Percentiles rank a stretch among this genome's conserved stretches.
Conservation (phyloP, 305 asterid genomes). For the Salvia sclarea region DNA sequence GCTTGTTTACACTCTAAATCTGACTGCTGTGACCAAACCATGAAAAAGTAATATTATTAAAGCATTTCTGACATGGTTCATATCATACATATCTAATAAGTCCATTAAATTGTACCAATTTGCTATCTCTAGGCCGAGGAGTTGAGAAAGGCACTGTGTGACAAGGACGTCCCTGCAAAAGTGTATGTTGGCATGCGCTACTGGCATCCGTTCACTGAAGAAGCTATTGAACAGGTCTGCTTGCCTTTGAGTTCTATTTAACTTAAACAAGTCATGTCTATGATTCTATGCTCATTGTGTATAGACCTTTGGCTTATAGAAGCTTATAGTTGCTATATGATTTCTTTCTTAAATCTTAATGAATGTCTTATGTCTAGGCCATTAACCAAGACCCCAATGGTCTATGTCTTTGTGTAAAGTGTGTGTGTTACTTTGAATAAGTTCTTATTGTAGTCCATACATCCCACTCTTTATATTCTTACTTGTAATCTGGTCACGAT, state of each 20-base stretch:
- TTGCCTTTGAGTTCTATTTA: slow-evolving; percentile 10
- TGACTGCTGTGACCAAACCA: slow-evolving; percentile 18
- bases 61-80: slow-evolving; percentile 12
- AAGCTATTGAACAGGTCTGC: slow-evolving; percentile 89
- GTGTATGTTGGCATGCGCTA: slow-evolving; percentile 99
- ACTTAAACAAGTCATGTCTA: not conserved
- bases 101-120: slow-evolving; percentile 31
- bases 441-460: slow-evolving; percentile 7
- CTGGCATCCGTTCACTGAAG: slow-evolving; percentile 99
- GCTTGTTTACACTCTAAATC: slow-evolving; percentile 27
- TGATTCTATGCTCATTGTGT: not conserved
- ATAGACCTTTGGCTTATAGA: slow-evolving; percentile 12
- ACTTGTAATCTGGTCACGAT: not conserved
- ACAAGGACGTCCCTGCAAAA: slow-evolving; percentile 81
- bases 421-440: not conserved
- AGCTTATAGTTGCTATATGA: slow-evolving; percentile 3
- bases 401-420: not conserved
- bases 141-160: slow-evolving; percentile 71
- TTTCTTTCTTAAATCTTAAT: not conserved
- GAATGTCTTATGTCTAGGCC: slow-evolving; percentile 8
- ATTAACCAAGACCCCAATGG: not conserved
- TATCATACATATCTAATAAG: slow-evolving; percentile 14
- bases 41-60: not conserved
- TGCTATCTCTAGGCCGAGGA: slow-evolving; percentile 73
- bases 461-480: slow-evolving; percentile 3